Evolutionary conservation across 2,329 filamentous ascomycete genomes (phyloP), one percentile per base, ranked within the genome.

Genomic region (Phyllosticta citribraziliensis): DNA sequence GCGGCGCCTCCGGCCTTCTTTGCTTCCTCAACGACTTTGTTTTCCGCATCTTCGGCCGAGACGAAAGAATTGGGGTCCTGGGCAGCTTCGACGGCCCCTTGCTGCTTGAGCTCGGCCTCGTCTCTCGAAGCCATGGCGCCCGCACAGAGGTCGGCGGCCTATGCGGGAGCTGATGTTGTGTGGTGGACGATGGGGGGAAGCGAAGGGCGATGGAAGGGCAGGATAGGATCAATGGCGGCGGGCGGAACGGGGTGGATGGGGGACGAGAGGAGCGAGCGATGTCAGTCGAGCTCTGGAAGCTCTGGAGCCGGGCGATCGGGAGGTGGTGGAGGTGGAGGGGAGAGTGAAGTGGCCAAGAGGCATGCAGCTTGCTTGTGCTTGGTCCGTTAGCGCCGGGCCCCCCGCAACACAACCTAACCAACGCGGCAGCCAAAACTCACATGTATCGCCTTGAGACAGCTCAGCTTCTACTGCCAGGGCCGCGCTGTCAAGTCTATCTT

Each of bases 71-170:
- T 76, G 40, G 89, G 85, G 72, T 95, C 82, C 64, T 80, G 81
- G 60, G 91, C 86, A 63, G 89, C 88, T 70, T 94, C 88, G 63
- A 93, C 78, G 65, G 85, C 88, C 66, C 87, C 89, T 75, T 95
- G 86, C 73, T 87, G 82, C 83, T 91, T 95, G 74, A 90, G 82
- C 82, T 96, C 91, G 63, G 74, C 73, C 51, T 61, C 59, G 12
- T 61, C 40, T 50, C 55, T 35, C 11, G 54, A 57, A 50, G 59
- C 59, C 59, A 61, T 61, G 55, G 50, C 59, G 14, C 20, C 20
- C 52, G 52, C 52, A 27, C 40, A 47, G 14, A 47, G 40, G 40
- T n/a, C 40, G 17, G 40, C 40, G 17, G 40, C 6, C 40, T 47
- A 47, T 47, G 40, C 40, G 40, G 40, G 14, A 47, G 40, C 40